phyloP scores from a whole-genome alignment of 805 yeast species.

The Pichia cephalocereana region DNA sequence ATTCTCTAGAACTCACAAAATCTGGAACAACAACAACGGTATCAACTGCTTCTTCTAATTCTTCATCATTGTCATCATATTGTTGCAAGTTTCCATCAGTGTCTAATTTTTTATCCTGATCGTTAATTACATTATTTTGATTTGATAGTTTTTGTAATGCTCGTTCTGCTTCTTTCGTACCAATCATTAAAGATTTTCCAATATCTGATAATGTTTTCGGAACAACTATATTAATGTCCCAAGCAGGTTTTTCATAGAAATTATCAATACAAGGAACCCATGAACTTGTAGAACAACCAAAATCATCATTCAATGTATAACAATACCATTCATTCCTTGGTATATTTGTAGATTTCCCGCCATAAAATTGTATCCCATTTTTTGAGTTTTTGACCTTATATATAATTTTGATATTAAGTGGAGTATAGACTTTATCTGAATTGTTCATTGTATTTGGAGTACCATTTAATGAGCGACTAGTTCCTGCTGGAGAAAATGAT shows the following conservation, averaged over 20 bases:
- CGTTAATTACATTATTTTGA: conserved; percentile 15
- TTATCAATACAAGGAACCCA: conserved; percentile 98
- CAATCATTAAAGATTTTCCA: conserved; percentile 37
- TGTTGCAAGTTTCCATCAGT: too few species aligned
- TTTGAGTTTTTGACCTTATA: conserved; percentile 58
- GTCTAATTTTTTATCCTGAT: too few species aligned
- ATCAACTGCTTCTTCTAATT: conserved; percentile 38
- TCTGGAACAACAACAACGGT: conserved; percentile 66
- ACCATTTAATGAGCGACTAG: conserved; percentile 27
- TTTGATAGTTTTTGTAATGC: conserved; percentile 20
- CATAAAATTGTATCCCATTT: conserved; percentile 70
- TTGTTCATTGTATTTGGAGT: conserved; percentile 26
- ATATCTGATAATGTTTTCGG: conserved; percentile 76
- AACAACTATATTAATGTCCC: conserved; percentile 83
- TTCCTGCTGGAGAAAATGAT: conserved; percentile 25
- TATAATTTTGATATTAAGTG: conserved; percentile 60
- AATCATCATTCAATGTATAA: conserved; percentile 71
- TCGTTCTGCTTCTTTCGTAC: conserved; percentile 28
- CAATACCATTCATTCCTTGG: conserved; percentile 62
- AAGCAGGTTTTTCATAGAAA: conserved; percentile 77
- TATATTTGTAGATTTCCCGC: conserved; percentile 41
- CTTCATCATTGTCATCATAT: conserved; percentile 34
- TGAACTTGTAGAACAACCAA: conserved; percentile 77
- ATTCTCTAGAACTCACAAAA: conserved; percentile 52
- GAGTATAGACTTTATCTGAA: conserved; percentile 53